phyloP scores from a whole-genome alignment of 495 filamentous ascomycete species.

The Podospora conica region DNA sequence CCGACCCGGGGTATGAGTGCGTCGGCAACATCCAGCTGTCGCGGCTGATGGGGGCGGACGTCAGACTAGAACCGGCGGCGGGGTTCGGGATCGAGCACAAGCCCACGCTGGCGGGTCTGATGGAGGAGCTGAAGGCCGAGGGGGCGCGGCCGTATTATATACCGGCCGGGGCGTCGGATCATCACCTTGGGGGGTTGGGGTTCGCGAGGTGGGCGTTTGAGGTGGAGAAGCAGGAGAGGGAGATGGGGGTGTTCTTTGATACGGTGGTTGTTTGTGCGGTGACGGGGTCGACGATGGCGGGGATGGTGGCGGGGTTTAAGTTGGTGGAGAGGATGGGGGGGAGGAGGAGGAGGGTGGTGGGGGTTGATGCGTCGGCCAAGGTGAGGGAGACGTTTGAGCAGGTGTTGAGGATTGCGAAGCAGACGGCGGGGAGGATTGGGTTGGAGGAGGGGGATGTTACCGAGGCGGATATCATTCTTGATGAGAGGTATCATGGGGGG shows the following conservation, averaged over 20 bases:
- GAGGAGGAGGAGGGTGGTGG: slow-evolving; percentile 45
- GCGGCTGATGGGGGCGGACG: slow-evolving; percentile 54
- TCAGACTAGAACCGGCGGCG: slow-evolving; percentile 42
- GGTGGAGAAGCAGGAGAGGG: slow-evolving; percentile 51
- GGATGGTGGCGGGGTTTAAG: slow-evolving; percentile 61
- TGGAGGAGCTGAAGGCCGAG: slow-evolving; percentile 35
- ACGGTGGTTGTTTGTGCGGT: slow-evolving; percentile 57
- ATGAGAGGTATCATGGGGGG: slow-evolving; percentile 57
- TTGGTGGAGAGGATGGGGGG: slow-evolving; percentile 39
- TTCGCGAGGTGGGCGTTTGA: slow-evolving; percentile 62
- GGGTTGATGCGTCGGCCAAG: slow-evolving; percentile 58
- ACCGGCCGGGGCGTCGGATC: slow-evolving; percentile 58
- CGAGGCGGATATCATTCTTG: slow-evolving; percentile 50
- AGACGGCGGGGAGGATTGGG: slow-evolving; percentile 53
- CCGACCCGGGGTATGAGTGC: slow-evolving; percentile 43
- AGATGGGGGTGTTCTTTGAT: slow-evolving; percentile 52
- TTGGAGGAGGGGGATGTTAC: slow-evolving; percentile 48
- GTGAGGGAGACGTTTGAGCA: slow-evolving; percentile 48
- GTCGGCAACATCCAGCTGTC: slow-evolving; percentile 61
- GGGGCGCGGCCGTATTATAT: slow-evolving; percentile 59
- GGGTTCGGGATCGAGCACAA: slow-evolving; percentile 61
- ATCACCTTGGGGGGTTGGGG: slow-evolving; percentile 58
- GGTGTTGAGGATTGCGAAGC: slow-evolving; percentile 54
- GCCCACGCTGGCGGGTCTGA: slow-evolving; percentile 40
- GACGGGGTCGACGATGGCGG: slow-evolving; percentile 56